Base-by-base conservation (phyloP, 1,284 basidiomycete species). In the Boletus smithii region DNA sequence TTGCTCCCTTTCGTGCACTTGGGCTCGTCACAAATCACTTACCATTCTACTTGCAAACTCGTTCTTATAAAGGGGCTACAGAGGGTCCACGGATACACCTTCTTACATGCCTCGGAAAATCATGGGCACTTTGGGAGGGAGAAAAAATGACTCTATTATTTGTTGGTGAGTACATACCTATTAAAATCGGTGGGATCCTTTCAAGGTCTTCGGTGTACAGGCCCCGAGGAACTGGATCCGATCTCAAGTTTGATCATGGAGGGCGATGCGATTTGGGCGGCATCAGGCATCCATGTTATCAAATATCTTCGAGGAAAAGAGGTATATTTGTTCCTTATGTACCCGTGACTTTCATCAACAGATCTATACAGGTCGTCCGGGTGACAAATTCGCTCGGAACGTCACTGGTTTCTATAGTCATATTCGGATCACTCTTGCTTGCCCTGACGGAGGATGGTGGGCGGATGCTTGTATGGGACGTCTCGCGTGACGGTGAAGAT, bases 51-150 rank as follows among this genome's bases (percentile, higher is more conserved):
- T 70, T 98, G 47, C 92, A 95, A 72, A 83, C 88, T 1, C 83
- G 91, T 52, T 87, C 91, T 3, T 79, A 87, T 62, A 95, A 94
- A 66, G 92, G 92, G 27, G 84, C 91, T 8, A 82, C 87, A 0
- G 87, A 89, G 37, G 88, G 86, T 2, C 91, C 91, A 1, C 77
- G 80, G 39, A 74, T 93, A 49, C 85, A 92, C 57, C 74, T 99
- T 40, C 71, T 97, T 34, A 97, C 94, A 11, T 95, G 91, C 59
- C 69, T 98, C 5, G 95, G 95, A 13, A 81, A 77, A 53, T 85
- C 89, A 57, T 99, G 95, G 95, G 89, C 92, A 17, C 76, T 98
- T 69, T 99, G 95, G 95, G 93, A 97, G 62, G 93, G 92, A 11
- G 89, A 85, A 27, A 91, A 87, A 69, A 94, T 99, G 89, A 81